Base-by-base conservation (phyloP, 192 early-diverging fungal genomes). In the Coemansia sp. region DNA sequence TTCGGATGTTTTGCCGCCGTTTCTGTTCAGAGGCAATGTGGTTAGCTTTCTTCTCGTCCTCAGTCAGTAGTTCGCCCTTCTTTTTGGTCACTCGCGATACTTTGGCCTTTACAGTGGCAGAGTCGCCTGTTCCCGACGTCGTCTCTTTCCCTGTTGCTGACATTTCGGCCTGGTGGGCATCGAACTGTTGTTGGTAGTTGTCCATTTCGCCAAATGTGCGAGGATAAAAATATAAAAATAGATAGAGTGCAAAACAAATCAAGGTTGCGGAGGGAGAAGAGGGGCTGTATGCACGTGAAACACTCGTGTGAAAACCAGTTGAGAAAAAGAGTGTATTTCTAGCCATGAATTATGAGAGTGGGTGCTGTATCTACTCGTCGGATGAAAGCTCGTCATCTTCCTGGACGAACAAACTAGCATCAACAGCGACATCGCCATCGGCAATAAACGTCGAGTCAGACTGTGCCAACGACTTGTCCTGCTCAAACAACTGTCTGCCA, bases 1-100 rank as follows among this genome's bases (percentile, higher is more conserved):
- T 69, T 14, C 93, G 87, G 73, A 98, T 98, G 68, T 96, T 94
- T 62, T 93, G 91, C 42, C 95, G 85, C 59, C 95, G 88, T 70
- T 94, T 93, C 75, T 98, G 93, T 75, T 98, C 95, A 24, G 92
- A 94, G 2, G 92, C 94, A 84, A 98, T 98, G 76, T 98, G 95
- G 81, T 96, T 96, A 11, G 91, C 91, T 70, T 93, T 92, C 74
- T 96, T 96, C 61, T 95, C 92, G n/a, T 91, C 88, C 51, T 95
- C 95, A 1, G 95, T 90, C 62, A 96, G 77, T 48, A 94, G 73
- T 67, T 93, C 93, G 72, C 90, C 80, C 59, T 83, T 83, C 62
- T 74, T 74, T 45, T 83, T 83, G 8, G 75, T 59, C 39, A 69
- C 66, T 6, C 75, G 64, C 35, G 64, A 66, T 33, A 60, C 68